Conservation (phyloP, 2,329 filamentous ascomycete species). For the Ascochyta clinopodiicola region DNA sequence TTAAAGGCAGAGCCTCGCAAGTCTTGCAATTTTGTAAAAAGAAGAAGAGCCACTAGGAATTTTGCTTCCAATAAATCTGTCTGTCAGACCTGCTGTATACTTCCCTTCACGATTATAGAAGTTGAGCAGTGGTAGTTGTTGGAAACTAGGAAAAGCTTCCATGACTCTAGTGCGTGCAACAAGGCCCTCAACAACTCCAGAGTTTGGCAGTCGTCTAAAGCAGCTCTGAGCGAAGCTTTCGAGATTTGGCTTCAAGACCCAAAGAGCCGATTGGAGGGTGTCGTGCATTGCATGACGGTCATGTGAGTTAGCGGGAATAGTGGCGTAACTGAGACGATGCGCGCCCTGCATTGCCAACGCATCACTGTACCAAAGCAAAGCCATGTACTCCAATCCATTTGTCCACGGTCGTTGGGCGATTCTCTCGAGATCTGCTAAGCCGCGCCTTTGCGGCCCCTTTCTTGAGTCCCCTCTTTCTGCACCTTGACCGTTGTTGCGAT, state of each 20-base stretch:
- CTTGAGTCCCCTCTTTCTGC: conserved; percentile 24
- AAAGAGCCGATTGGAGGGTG: conserved; percentile 25
- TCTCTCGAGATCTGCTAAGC: conserved; percentile 27
- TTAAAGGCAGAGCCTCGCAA: background rate
- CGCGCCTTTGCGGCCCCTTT: conserved; percentile 23
- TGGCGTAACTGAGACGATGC: conserved; percentile 16
- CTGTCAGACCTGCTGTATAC: too few species aligned
- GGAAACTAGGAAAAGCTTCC: background rate
- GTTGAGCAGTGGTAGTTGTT: too few species aligned
- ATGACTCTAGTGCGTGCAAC: background rate
- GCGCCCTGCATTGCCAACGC: conserved; percentile 41
- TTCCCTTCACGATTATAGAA: too few species aligned
- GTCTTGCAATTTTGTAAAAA: background rate
- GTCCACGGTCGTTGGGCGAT: conserved; percentile 38
- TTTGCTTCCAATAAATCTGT: too few species aligned
- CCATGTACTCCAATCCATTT: conserved; percentile 39
- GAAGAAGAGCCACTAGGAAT: too few species aligned
- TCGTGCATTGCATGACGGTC: conserved; percentile 17
- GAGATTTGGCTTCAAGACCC: conserved; percentile 8
- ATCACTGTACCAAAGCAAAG: conserved; percentile 39
- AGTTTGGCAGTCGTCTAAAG: background rate
- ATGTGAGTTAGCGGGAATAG: conserved; percentile 15
- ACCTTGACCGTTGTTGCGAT: conserved; percentile 11
- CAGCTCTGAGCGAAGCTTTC: background rate
- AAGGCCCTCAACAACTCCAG: background rate